These are phyloP conservation scores for Sporormia fimetaria DNA, from an alignment of 495 filamentous ascomycete genomes.

Conservation along the genomic window DNA sequence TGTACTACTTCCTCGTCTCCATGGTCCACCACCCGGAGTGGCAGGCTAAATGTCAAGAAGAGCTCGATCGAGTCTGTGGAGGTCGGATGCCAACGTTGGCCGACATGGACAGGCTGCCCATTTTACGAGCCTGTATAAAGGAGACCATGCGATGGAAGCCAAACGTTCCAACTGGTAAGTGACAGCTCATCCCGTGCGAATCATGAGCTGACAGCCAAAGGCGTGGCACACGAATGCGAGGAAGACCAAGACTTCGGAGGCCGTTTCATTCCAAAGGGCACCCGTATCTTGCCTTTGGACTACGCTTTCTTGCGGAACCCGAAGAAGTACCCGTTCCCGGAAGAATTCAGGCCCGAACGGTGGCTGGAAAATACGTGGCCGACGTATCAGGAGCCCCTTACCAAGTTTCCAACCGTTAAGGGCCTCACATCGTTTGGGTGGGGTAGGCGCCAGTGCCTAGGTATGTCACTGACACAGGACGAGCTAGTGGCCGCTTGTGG, in stretches of 20 bases:
- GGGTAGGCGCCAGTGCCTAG: conserved; percentile 32
- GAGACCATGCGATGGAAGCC: conserved; percentile 26
- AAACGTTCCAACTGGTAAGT: conserved; percentile 24
- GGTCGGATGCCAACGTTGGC: conserved; percentile 21
- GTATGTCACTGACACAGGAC: conserved; percentile 26
- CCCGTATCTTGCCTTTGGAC: conserved; percentile 25
- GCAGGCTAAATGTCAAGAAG: conserved; percentile 24
- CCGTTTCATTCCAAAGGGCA: conserved; percentile 28
- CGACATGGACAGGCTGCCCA: conserved; percentile 20
- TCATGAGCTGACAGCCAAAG: conserved; percentile 4
- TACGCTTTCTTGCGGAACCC: conserved; percentile 31
- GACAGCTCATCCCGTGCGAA: neutral
- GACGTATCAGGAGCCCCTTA: conserved; percentile 27
- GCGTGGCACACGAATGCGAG: conserved; percentile 22
- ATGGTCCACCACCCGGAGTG: conserved; percentile 30
- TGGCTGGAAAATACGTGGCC: conserved; percentile 31
- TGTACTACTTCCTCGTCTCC: conserved; percentile 28
- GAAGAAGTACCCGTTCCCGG: conserved; percentile 31
- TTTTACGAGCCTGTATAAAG: conserved; percentile 24
- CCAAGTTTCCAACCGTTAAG: conserved; percentile 25
- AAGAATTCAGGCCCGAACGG: conserved; percentile 31
- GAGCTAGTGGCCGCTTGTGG: conserved; percentile 29
- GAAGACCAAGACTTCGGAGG: conserved; percentile 31
- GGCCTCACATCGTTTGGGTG: conserved; percentile 29
- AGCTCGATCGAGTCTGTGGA: conserved; percentile 26